Evolutionary conservation across 768 basidiomycete genomes (phyloP).

Genomic region (Clitopilus passeckerianus): DNA sequence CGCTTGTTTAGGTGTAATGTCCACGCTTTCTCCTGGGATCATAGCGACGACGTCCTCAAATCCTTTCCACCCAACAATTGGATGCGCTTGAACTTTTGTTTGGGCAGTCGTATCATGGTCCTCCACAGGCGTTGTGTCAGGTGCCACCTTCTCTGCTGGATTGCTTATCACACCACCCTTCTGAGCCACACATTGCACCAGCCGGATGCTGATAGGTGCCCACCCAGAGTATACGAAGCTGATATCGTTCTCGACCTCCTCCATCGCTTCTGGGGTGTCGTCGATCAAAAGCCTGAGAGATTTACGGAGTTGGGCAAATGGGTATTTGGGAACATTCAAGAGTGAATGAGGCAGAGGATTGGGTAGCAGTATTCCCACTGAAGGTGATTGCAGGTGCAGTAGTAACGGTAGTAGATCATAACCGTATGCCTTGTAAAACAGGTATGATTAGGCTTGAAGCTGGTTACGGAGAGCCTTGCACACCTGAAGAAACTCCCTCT

Average conservation of each 20-base stretch:
- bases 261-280: constrained; percentile 68
- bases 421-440: constrained; percentile 59
- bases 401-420: constrained; percentile 68
- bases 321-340: constrained; percentile 50
- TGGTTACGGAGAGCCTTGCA: constrained; percentile 9
- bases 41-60: constrained; percentile 85
- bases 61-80: constrained; percentile 95
- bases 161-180: constrained; percentile 87
- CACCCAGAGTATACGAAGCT: constrained; percentile 96
- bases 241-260: constrained; percentile 89
- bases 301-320: constrained; percentile 73
- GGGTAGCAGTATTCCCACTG: constrained; percentile 64
- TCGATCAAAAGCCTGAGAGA: constrained; percentile 90
- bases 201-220: constrained; percentile 86
- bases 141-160: constrained; percentile 47
- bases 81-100: constrained; percentile 76
- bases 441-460: constrained; percentile 15
- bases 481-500: constrained; percentile 86
- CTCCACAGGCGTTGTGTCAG: constrained; percentile 18
- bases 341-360: constrained; percentile 59
- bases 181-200: constrained; percentile 91
- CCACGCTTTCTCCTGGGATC: constrained; percentile 85
- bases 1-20: constrained; percentile 52
- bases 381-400: constrained; percentile 56
- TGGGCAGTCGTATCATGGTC: constrained; percentile 26